Evolutionary conservation across 2,329 filamentous ascomycete species (phyloP), one percentile per base, ranked within the genome.

Genomic region (Trichophyton benhamiae): DNA sequence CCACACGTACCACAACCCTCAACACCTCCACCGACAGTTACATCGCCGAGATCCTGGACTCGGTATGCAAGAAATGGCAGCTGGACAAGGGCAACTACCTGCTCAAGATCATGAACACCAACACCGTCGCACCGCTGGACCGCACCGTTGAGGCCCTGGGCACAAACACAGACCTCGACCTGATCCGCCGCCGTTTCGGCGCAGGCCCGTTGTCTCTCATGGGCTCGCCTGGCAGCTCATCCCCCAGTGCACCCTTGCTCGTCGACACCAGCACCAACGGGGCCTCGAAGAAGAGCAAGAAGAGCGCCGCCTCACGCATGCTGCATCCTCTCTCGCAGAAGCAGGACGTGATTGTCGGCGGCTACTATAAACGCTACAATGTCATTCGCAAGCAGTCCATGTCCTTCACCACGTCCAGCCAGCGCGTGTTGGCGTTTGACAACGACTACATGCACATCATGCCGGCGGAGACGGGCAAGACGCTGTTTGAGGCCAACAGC

Each of bases 371-470:
- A 61, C 82, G 83, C 36, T 87, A 85, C 71, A 79, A 82, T 60
- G 84, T 87, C 17, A 79, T 81, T 30, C 81, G 84, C 66, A 85
- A 86, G 69, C 83, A 86, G 67, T 81, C 83, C 30, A 83, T 86
- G 75, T 83, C 82, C 1, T 86, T 87, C 65, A 80, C 83, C 0
- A 80, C 81, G 5, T 82, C 80, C 3, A 83, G 83, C 57, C 80
- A 83, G 20, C 79, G 82, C 46, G 82, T 84, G 11, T 73, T 87
- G 22, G 80, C 83, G 6, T 81, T 87, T 58, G 84, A 86, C 65
- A 83, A 82, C 59, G 84, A 87, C 66, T 85, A 84, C 68, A 80
- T 87, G 72, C 83, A 86, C 69, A 83, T 86, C 64, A 81, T 86
- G 75, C 83, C 84, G 5, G 73, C 72, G 2, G 77, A 79, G 46